Percentiles rank a stretch among this genome's conserved stretches.
Evolutionary conservation across 1,139 yeast species (phyloP).

Genomic region (Hemisphaericaspora lyxosophila): DNA sequence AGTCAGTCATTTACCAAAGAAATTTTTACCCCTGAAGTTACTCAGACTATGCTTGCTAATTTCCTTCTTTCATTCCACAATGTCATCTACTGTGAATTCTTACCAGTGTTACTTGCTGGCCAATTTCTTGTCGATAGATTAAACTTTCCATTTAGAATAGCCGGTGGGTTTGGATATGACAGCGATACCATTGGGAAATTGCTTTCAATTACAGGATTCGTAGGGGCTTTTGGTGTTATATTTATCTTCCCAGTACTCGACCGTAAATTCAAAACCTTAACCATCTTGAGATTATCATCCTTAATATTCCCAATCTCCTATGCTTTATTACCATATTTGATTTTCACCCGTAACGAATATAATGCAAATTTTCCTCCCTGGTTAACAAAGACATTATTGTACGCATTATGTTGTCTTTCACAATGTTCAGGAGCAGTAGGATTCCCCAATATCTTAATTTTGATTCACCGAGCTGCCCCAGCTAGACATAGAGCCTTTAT

Average conservation of each 20-base stretch:
- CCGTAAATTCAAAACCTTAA: conserved; percentile 45
- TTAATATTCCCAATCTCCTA: conserved; percentile 49
- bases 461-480: conserved; percentile 50
- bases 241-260: conserved; percentile 58
- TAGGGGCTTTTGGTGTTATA: conserved; percentile 53
- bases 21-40: conserved; percentile 36
- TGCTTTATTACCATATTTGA: conserved; percentile 48
- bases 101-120: conserved; percentile 61
- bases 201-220: conserved; percentile 55
- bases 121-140: conserved; percentile 33
- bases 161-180: conserved; percentile 33
- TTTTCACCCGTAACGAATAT: conserved; percentile 41
- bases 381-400: conserved; percentile 24
- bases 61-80: conserved; percentile 49
- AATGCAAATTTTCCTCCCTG: conserved; percentile 24
- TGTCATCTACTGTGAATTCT: conserved; percentile 57
- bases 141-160: conserved; percentile 33
- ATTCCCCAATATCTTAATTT: conserved; percentile 42
- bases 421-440: conserved; percentile 33
- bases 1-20: conserved; percentile 14
- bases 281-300: conserved; percentile 42
- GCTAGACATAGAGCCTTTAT: conserved; percentile 50
- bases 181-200: conserved; percentile 53
- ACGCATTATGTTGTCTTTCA: conserved; percentile 27
- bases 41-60: conserved; percentile 41